Evolutionary conservation across 371 early-diverging fungal species (phyloP).

Genomic region (Mortierella sp.): DNA sequence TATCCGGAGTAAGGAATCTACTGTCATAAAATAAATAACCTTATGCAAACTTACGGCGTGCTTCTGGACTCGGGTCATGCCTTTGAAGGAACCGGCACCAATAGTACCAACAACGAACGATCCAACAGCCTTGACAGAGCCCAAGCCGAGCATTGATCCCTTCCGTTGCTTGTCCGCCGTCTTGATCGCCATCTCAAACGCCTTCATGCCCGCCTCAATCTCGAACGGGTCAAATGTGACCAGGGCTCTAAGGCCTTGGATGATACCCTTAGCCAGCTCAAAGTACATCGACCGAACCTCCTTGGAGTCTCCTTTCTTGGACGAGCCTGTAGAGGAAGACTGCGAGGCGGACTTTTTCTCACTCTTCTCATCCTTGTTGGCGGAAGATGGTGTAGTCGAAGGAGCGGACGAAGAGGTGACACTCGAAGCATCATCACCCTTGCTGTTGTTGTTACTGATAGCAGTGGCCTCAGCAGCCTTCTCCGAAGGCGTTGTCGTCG

Average conservation of each 20-base stretch:
- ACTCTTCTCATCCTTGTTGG: background rate
- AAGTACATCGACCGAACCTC: slow-evolving; percentile 39
- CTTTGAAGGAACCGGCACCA: slow-evolving; percentile 51
- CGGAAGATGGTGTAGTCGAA: slow-evolving; percentile 10
- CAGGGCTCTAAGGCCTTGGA: slow-evolving; percentile 45
- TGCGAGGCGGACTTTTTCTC: slow-evolving; percentile 13
- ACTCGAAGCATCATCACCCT: slow-evolving; percentile 23
- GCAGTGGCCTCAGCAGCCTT: slow-evolving; percentile 21
- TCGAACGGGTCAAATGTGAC: slow-evolving; percentile 48
- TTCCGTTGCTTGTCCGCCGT: slow-evolving; percentile 50
- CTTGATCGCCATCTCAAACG: slow-evolving; percentile 51
- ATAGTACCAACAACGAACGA: slow-evolving; percentile 53
- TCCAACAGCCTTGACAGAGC: slow-evolving; percentile 52
- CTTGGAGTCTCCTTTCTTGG: slow-evolving; percentile 25
- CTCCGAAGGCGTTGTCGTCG: slow-evolving; percentile 11
- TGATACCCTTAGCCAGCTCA: slow-evolving; percentile 37
- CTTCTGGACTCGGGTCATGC: slow-evolving; percentile 58
- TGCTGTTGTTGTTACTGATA: background rate
- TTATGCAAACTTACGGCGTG: slow-evolving; percentile 44
- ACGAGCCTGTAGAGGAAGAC: background rate
- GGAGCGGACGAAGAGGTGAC: slow-evolving; percentile 29
- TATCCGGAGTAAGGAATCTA: background rate
- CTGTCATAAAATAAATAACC: background rate
- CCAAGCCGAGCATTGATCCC: slow-evolving; percentile 46
- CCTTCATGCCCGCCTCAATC: slow-evolving; percentile 49